phyloP scores from a whole-genome alignment of 345 rosid species.

The Murraya paniculata region DNA sequence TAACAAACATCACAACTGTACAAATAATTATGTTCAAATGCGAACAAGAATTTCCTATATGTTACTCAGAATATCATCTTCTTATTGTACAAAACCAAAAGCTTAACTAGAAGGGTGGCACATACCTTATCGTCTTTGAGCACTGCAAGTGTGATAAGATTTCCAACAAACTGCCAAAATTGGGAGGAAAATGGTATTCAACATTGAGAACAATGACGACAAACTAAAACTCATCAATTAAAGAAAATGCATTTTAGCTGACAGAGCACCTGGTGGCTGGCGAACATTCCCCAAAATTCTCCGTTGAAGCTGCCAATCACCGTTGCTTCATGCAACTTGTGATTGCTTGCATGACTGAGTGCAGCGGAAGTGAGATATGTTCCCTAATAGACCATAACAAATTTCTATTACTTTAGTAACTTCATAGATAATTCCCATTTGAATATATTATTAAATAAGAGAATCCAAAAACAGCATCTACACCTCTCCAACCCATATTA shows the following conservation, averaged over 20 bases:
- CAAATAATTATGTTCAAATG: neutral
- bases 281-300: constrained; percentile 87
- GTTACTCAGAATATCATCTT: neutral
- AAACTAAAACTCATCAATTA: constrained; percentile 1
- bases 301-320: constrained; percentile 87
- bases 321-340: constrained; percentile 59
- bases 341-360: constrained; percentile 64
- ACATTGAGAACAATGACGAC: constrained; percentile 2
- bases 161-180: constrained; percentile 71
- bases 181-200: neutral
- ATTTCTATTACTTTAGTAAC: neutral
- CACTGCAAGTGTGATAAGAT: constrained; percentile 77
- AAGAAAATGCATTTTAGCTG: neutral
- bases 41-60: neutral
- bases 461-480: constrained; percentile 15
- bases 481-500: constrained; percentile 98
- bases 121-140: constrained; percentile 56
- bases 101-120: constrained; percentile 10
- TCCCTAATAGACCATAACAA: constrained; percentile 48
- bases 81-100: neutral
- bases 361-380: constrained; percentile 91
- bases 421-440: neutral
- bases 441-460: neutral
- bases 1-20: no score
- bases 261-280: constrained; percentile 72